phyloP scores from a whole-genome alignment of 768 basidiomycete species.

The Lentinula raphanica region DNA sequence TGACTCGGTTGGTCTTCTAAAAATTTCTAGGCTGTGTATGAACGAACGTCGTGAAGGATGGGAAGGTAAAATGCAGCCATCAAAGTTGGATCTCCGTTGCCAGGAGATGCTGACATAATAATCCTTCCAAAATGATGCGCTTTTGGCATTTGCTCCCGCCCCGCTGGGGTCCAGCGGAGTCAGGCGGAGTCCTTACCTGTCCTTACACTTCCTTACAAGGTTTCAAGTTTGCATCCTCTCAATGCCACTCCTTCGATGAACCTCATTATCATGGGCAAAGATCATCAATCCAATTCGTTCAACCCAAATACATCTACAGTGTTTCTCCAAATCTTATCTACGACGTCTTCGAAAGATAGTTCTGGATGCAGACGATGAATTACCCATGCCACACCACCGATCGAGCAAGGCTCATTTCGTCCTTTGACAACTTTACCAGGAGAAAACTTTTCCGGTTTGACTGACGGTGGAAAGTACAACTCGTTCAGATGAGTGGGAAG shows the following conservation, averaged over 20 bases:
- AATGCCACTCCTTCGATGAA: no score
- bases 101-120: not conserved
- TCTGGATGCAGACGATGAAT: slow-evolving; percentile 40
- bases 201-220: no score
- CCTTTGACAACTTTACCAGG: slow-evolving; percentile 65
- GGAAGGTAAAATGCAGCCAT: not conserved
- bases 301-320: slow-evolving; percentile 56
- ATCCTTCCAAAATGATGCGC: slow-evolving; percentile 12
- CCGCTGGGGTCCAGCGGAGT: no score
- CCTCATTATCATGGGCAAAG: no score
- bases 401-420: slow-evolving; percentile 64
- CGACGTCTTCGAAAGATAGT: slow-evolving; percentile 47
- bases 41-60: slow-evolving; percentile 5
- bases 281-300: slow-evolving; percentile 44
- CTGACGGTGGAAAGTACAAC: slow-evolving; percentile 46
- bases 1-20: slow-evolving; percentile 1
- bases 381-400: slow-evolving; percentile 72
- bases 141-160: slow-evolving; percentile 22
- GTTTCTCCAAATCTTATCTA: slow-evolving; percentile 58
- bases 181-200: no score
- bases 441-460: slow-evolving; percentile 54
- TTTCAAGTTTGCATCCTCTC: no score
- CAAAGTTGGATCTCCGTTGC: not conserved
- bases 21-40: not conserved
- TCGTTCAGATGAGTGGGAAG: slow-evolving; percentile 42